Percentiles rank a stretch among this genome's conserved stretches.
These are phyloP conservation scores for Paraglomus brasilianum DNA, from an alignment of 192 early-diverging fungal genomes.

Conservation along the genomic window DNA sequence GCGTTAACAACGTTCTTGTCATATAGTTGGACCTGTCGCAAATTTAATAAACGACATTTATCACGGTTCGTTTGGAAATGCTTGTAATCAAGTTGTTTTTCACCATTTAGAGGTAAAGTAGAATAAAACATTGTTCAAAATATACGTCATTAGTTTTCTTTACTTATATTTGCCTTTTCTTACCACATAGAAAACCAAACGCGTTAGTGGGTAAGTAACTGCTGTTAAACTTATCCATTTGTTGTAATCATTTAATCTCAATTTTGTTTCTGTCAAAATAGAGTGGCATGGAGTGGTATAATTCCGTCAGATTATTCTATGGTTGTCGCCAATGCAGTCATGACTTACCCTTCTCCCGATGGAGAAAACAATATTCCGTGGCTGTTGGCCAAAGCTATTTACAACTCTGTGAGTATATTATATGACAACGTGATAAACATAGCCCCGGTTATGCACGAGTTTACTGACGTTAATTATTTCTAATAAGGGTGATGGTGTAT, in stretches of 20 bases:
- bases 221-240: not conserved
- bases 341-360: not conserved
- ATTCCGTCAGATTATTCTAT: not conserved
- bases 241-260: not conserved
- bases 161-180: no score
- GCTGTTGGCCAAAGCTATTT: not conserved
- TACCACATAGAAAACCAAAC: not conserved
- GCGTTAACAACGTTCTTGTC: not conserved
- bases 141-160: no score
- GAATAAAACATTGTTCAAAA: no score
- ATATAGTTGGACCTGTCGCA: not conserved
- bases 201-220: not conserved
- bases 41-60: not conserved
- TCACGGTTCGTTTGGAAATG: not conserved
- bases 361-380: constrained; percentile 8
- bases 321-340: not conserved
- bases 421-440: no score
- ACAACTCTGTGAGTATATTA: no score
- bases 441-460: no score
- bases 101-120: no score
- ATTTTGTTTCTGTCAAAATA: not conserved
- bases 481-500: not conserved
- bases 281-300: not conserved
- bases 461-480: no score
- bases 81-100: not conserved